Evolutionary conservation across 345 rosid species (phyloP).

Genomic region (Eucalyptus polyanthemos): DNA sequence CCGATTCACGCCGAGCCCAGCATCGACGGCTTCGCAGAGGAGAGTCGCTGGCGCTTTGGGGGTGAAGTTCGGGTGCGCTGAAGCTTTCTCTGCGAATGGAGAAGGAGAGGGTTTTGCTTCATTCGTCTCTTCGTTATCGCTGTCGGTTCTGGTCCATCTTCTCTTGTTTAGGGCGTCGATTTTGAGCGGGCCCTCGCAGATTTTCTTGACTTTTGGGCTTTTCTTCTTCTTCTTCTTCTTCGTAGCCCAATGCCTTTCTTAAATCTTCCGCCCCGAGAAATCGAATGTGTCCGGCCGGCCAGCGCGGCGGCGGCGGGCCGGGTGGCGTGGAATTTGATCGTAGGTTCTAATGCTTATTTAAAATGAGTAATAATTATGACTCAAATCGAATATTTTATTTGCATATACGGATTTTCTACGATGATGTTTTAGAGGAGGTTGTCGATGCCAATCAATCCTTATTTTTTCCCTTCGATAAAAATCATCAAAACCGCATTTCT

Average conservation of each 20-base stretch:
- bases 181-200: not conserved
- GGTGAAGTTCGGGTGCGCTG: not conserved
- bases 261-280: not conserved
- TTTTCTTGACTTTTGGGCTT: not conserved
- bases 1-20: not conserved
- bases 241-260: not conserved
- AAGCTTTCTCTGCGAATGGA: not conserved
- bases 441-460: accelerated
- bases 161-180: not conserved
- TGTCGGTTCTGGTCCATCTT: not conserved
- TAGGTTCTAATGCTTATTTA: not conserved
- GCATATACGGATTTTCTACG: accelerated
- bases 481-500: not conserved
- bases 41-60: not conserved
- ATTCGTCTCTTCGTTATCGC: not conserved
- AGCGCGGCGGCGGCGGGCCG: not conserved
- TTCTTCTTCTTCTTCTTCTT: not conserved
- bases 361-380: not conserved
- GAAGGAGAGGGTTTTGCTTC: not conserved
- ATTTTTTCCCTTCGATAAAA: not conserved
- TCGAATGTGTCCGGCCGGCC: not conserved
- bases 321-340: not conserved
- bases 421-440: not conserved
- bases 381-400: not conserved
- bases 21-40: not conserved